Percentiles rank a stretch among this genome's conserved stretches.
These are phyloP conservation scores for Ramularia collo-cygni DNA, from an alignment of 2,329 filamentous ascomycete genomes.

Conservation along the genomic window DNA sequence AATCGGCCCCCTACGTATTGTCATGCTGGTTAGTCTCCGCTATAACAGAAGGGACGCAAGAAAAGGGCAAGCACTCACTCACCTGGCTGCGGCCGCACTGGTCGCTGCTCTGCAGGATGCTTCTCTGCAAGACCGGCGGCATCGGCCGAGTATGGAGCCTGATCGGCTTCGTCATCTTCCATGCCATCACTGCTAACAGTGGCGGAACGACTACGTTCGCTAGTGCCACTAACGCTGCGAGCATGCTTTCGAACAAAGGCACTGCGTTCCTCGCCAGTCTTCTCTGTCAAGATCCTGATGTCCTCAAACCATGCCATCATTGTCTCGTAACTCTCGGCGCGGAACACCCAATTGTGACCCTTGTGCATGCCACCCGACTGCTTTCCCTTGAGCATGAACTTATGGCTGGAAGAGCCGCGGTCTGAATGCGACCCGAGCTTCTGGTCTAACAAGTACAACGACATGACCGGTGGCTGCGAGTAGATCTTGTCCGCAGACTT, in stretches of 20 bases:
- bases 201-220: conserved; percentile 37
- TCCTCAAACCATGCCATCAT: conserved; percentile 98
- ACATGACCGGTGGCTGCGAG: conserved; percentile 86
- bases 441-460: conserved; percentile 86
- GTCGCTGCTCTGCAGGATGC: conserved; percentile 35
- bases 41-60: conserved; percentile 12
- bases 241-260: conserved; percentile 80
- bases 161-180: conserved; percentile 65
- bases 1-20: conserved; percentile 58
- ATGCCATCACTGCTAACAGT: conserved; percentile 67
- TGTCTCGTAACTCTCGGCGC: conserved; percentile 70
- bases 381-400: conserved; percentile 94
- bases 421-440: conserved; percentile 89
- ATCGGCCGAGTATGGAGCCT: conserved; percentile 58
- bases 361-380: conserved; percentile 91
- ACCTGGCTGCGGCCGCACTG: conserved; percentile 77
- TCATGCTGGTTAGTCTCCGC: conserved; percentile 7
- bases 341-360: conserved; percentile 62
- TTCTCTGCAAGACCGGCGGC: conserved; percentile 35
- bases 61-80: conserved; percentile 40
- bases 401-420: conserved; percentile 78
- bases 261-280: conserved; percentile 77
- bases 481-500: conserved; percentile 89
- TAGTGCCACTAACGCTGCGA: conserved; percentile 64
- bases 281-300: conserved; percentile 82